Evolutionary conservation across 768 basidiomycete genomes (phyloP), one percentile per base, ranked within the genome.

Genomic region (Mrakia frigida): DNA sequence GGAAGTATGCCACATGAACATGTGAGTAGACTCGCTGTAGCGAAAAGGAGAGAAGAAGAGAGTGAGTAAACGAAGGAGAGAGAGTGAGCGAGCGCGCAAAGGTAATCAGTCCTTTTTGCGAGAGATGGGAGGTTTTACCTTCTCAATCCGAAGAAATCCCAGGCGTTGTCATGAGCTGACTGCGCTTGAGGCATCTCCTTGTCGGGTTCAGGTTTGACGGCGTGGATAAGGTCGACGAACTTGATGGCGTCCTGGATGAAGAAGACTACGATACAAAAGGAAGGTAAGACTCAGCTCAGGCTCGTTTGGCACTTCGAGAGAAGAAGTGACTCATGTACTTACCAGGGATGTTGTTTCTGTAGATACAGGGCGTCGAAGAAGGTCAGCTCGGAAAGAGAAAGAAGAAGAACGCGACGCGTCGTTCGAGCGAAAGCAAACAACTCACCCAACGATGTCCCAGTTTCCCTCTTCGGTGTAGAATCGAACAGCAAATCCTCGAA

Each of bases 391-490:
- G 21, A 18, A 2, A 50, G 46, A 50, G 46, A 50, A 43, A 43
- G 43, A 1, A 14, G 1, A 37, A 61, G 35, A 52, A 91, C 50
- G 91, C 89, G 79, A 92, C 86, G 80, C n/a, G n/a, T n/a, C n/a
- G n/a, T n/a, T n/a, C n/a, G n/a, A n/a, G n/a, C n/a, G n/a, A n/a
- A n/a, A n/a, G n/a, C n/a, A n/a, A n/a, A n/a, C n/a, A n/a, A n/a
- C n/a, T n/a, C n/a, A n/a, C n/a, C n/a, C n/a, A n/a, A n/a, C n/a
- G n/a, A n/a, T n/a, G n/a, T n/a, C n/a, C n/a, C n/a, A n/a, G n/a
- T n/a, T n/a, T n/a, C n/a, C 92, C 82, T 94, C 91, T 0, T 89
- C 82, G 0, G 93, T 92, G 82, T 93, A 94, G 80, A 94, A 89
- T 80, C 93, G 90, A 72, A 87, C 84, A 0, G 94, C 93, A 81